Evolutionary conservation across 805 yeast species (phyloP).

Genomic region (Cyberlindnera xishuangbannaensis): DNA sequence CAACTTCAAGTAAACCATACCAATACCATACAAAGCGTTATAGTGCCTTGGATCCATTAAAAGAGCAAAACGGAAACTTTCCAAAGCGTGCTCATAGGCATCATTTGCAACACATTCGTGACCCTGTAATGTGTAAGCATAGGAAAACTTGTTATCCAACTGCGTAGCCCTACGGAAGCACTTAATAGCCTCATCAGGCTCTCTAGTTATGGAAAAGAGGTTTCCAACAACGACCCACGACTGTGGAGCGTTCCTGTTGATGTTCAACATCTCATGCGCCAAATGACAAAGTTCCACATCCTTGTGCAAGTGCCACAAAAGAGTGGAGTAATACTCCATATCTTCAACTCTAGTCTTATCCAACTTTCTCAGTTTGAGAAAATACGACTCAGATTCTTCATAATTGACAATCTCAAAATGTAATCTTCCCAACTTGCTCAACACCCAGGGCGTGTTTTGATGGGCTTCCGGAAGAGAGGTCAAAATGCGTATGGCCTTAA

Average conservation of each 20-base stretch:
- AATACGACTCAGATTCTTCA: constrained; percentile 63
- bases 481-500: constrained; percentile 67
- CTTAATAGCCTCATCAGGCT: constrained; percentile 83
- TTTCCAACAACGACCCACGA: constrained; percentile 94
- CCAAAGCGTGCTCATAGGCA: constrained; percentile 83
- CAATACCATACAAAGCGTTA: constrained; percentile 93
- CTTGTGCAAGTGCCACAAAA: constrained; percentile 87
- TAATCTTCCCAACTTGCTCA: constrained; percentile 70
- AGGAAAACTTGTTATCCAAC: constrained; percentile 64
- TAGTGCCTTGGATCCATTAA: constrained; percentile 76
- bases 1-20: constrained; percentile 83
- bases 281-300: constrained; percentile 74
- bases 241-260: constrained; percentile 62
- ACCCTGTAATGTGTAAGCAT: constrained; percentile 90
- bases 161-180: constrained; percentile 78
- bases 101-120: constrained; percentile 88
- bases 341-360: constrained; percentile 80
- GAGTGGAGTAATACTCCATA: constrained; percentile 87
- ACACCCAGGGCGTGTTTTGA: constrained; percentile 76
- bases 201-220: constrained; percentile 73
- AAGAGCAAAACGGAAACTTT: constrained; percentile 74
- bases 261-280: constrained; percentile 72
- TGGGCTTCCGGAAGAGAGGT: constrained; percentile 59
- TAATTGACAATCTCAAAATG: constrained; percentile 88
- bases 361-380: constrained; percentile 51